These are phyloP conservation scores for Suillus decipiens DNA, from an alignment of 768 basidiomycete species.

Conservation along the genomic window DNA sequence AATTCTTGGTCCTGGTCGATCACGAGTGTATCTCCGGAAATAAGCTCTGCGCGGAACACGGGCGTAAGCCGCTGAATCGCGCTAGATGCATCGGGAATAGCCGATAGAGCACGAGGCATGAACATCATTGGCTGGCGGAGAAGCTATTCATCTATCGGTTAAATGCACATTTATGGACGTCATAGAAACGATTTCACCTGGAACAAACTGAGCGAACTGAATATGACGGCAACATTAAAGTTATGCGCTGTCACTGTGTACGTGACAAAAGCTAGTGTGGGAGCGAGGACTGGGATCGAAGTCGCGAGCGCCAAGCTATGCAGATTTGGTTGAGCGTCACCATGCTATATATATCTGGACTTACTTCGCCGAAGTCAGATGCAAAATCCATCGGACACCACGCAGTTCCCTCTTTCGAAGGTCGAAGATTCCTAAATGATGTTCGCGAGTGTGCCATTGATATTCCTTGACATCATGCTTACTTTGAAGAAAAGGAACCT, in stretches of 20 bases:
- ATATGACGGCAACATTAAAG: conserved; percentile 69
- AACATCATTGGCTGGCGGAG: conserved; percentile 73
- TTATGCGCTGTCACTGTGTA: conserved; percentile 55
- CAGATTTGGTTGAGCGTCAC: background rate
- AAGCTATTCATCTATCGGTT: conserved; percentile 37
- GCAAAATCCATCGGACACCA: conserved; percentile 6
- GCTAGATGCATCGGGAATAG: conserved; percentile 64
- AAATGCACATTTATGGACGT: background rate
- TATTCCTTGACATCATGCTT: conserved; percentile 21
- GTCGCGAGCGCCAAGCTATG: conserved; percentile 43
- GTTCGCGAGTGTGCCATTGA: conserved; percentile 3
- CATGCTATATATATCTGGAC: background rate
- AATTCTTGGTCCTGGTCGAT: conserved; percentile 47
- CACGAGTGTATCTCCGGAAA: conserved; percentile 40
- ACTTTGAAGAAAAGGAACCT: conserved; percentile 67
- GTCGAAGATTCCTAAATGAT: conserved; percentile 35
- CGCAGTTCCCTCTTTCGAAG: background rate
- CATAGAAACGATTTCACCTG: conserved; percentile 34
- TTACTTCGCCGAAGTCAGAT: background rate
- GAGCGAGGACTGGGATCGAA: conserved; percentile 63
- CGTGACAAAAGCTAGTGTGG: conserved; percentile 66
- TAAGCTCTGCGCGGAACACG: conserved; percentile 52
- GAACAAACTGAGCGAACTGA: conserved; percentile 64
- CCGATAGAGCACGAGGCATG: conserved; percentile 60
- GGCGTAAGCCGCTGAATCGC: conserved; percentile 53